These are phyloP conservation scores for Kluyveromyces aestuarii DNA, from an alignment of 805 yeast species.

Conservation along the genomic window DNA sequence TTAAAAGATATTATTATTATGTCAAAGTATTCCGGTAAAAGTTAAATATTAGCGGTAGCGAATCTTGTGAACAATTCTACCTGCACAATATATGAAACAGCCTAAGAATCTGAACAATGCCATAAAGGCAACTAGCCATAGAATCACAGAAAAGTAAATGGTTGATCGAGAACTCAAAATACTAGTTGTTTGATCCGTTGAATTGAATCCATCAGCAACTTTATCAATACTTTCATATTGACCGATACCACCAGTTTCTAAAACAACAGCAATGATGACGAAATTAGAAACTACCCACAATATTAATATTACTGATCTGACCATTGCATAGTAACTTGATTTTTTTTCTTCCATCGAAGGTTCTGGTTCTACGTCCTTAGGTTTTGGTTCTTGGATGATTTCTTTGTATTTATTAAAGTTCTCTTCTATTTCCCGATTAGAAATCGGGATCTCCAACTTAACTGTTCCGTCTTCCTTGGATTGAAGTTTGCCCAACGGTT, in stretches of 20 bases:
- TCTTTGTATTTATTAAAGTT: conserved; percentile 59
- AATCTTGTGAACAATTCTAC: conserved; percentile 24
- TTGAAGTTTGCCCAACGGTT: conserved; percentile 81
- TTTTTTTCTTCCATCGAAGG: conserved; percentile 43
- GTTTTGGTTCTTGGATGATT: conserved; percentile 37
- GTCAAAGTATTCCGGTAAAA: too few relatives aligned
- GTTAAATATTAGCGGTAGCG: not conserved
- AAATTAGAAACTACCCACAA: conserved; percentile 86
- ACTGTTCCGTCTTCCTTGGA: conserved; percentile 55
- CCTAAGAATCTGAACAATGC: conserved; percentile 81
- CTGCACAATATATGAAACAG: conserved; percentile 47
- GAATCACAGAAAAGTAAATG: conserved; percentile 68
- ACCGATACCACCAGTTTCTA: conserved; percentile 73
- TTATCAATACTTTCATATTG: conserved; percentile 27
- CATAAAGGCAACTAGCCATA: conserved; percentile 90
- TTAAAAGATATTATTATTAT: too few relatives aligned
- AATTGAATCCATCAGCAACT: not conserved
- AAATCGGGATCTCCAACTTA: conserved; percentile 67
- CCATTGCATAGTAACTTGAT: conserved; percentile 79
- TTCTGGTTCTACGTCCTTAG: conserved; percentile 30
- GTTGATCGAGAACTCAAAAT: conserved; percentile 38
- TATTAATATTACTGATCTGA: conserved; percentile 82
- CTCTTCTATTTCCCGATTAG: conserved; percentile 65
- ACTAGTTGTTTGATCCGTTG: conserved; percentile 12
- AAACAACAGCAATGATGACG: conserved; percentile 70